Base-by-base conservation (phyloP, 2,329 filamentous ascomycete species). In the Ophiocordyceps sinensis region DNA sequence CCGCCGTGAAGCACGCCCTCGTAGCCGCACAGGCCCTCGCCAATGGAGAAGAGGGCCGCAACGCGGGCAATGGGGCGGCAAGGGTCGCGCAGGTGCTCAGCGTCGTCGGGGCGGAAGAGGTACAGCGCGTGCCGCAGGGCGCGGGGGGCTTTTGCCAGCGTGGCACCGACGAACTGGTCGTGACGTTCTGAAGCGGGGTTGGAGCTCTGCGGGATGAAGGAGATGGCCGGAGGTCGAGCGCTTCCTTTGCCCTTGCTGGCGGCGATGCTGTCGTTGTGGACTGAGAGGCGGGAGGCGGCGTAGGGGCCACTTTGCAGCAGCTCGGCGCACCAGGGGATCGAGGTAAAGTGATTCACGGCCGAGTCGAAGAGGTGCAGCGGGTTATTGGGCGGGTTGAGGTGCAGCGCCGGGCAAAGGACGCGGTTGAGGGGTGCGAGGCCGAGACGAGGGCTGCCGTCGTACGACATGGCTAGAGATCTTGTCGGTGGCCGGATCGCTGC, bases 1-100 rank as follows among this genome's bases (percentile, higher is more conserved):
- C 62, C 62, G 7, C 62, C 62, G 41, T 65, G 62, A 2, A 62
- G 44, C 10, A 63, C 43, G 8, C 48, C 48, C 1, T 53, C 48
- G 29, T 55, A 59, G 2, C 63, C 60, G 7, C 51, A 55, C 5
- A 64, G 47, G 2, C 59, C 60, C 2, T 52, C 47, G 1, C 58
- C 58, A 8, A 64, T 49, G 2, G 55, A 48, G 39, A 59, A 55
- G 17, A 65, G 50, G 2, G 54, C 50, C 1, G 51, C 47, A 12
- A 59, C 47, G 35, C 55, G 48, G 15, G 45, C 47, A 42, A 65
- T 49, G 13, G 50, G 51, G 9, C 49, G 48, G 3, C 37, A 26
- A 2, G 55, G 44, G 38, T 59, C 49, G 13, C 43, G 43, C 8
- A 49, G 40, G 28, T 55, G 47, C 5, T 44, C 32, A n/a, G 42